Conservation (phyloP, 306 rosid species). For the Casuarina glauca region DNA sequence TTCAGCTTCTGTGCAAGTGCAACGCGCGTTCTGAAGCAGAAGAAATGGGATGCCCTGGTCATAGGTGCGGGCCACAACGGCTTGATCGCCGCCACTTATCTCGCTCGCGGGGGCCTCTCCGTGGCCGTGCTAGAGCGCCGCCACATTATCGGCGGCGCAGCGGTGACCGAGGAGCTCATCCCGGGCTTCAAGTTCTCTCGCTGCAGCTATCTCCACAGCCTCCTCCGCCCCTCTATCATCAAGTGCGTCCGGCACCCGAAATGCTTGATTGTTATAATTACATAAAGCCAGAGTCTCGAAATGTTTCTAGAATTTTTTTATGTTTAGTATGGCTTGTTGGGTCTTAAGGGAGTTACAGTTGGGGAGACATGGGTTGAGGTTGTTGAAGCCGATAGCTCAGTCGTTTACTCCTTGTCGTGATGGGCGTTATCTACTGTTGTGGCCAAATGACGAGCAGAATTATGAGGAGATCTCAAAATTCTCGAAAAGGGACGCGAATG, state of each 20-base stretch:
- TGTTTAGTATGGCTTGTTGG: not conserved
- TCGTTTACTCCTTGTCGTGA: constrained; percentile 94
- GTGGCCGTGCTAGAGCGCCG: constrained; percentile 95
- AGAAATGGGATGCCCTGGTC: constrained; percentile 88
- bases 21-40: constrained; percentile 39
- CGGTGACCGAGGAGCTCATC: constrained; percentile 78
- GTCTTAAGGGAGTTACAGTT: constrained; percentile 64
- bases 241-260: constrained; percentile 27
- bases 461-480: constrained; percentile 78
- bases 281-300: too few relatives aligned
- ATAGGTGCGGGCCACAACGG: constrained; percentile 98
- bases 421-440: constrained; percentile 81
- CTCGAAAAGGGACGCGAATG: constrained; percentile 72
- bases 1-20: constrained; percentile 33
- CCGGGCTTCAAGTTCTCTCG: constrained; percentile 95
- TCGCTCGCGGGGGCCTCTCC: constrained; percentile 86
- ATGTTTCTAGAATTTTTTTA: not conserved
- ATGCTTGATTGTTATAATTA: not conserved
- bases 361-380: constrained; percentile 75
- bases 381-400: constrained; percentile 75
- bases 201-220: constrained; percentile 91
- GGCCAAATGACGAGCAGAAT: constrained; percentile 64
- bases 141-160: constrained; percentile 91
- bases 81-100: constrained; percentile 86
- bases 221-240: constrained; percentile 80